Evolutionary conservation across 225 moss, liverwort and hornwort species (phyloP), one percentile per base, ranked within the genome.

Genomic region (Pseudoscleropodium purum): DNA sequence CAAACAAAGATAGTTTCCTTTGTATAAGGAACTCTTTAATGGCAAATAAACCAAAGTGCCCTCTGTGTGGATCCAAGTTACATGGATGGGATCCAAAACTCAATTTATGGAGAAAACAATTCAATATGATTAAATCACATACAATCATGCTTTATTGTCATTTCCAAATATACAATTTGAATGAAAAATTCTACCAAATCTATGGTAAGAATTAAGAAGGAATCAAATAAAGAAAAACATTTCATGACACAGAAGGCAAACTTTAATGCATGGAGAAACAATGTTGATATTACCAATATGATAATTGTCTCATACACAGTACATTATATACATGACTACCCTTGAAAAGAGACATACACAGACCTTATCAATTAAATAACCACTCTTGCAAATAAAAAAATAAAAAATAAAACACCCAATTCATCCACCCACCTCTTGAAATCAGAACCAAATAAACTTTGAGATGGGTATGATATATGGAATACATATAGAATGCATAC

Each of bases 371-470:
- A 33, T 76, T 20, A 51, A 51, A 13, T 49, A 31, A 11, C 34
- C 14, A 36, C 2, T 0, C 3, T 3, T 1, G 2, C 5, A 77
- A 36, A 77, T 23, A 0, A 31, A 33, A 18, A 31, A 47, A 3
- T 26, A 18, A 47, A 11, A 11, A 30, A 21, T 33, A 51, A 77
- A 77, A 15, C 3, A 36, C 9, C 15, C 6, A 54, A 36, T 36
- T 52, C 0, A 0, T 1, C 1, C 3, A 18, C 6, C 21, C 2
- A 8, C 34, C 2, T 4, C 2, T 2, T 31, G 1, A 75, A 19
- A 75, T 2, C 2, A 7, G 33, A 12, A 49, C 13, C 31, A 29
- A 73, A 74, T 17, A 45, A 6, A 74, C 6, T 45, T 3, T 17
- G 6, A 17, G 45, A 10, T 0, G 0, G 0, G 2, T 29, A 26